Base-by-base conservation (phyloP, 768 basidiomycete genomes). In the Pleurotus salmoneostramineus region DNA sequence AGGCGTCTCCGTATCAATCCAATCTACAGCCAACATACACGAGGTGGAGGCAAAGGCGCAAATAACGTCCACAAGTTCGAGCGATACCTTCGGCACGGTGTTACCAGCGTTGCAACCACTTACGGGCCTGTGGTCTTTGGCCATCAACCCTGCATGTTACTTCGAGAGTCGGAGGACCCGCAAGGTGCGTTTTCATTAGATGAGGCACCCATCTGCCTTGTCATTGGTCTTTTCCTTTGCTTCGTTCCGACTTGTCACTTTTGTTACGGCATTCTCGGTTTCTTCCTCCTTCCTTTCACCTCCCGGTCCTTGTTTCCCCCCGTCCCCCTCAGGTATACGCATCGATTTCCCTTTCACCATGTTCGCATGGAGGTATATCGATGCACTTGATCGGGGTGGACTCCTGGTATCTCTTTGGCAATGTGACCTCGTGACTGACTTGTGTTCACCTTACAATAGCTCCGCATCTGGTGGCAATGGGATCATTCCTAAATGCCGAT, bases 31-130 rank as follows among this genome's bases (percentile, higher is more conserved):
- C 94, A 97, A 65, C 93, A 95, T 64, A 87, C 90, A 3, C 83
- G 87, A 5, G 95, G 94, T 10, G 94, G 94, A 14, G 92, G 91
- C 12, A 91, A 88, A 69, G 94, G 95, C 8, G 79, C 85, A 44
- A 99, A 99, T 78, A 98, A 98, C 65, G 94, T 97, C 2, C 95
- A 98, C 79, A 99, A 98, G 67, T 95, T 89, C 56, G 93, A 97
- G 72, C 84, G 91, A 34, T 99, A 85, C 72, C 78, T 98, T 32
- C 84, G 89, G 43, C 93, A 92, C 65, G 91, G 95, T 4, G 74
- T 77, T 34, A 89, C 91, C 3, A 82, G 76, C 57, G 89, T 98
- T 17, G 95, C 91, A 3, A 96, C 94, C 5, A 82, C 85, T 1
- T 99, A 93, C 66, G 94, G 90, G 4, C 94, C 96, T 1, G 84